Evolutionary conservation across 352 stramenopile species (phyloP).

Genomic region (Phytophthora ramorum): DNA sequence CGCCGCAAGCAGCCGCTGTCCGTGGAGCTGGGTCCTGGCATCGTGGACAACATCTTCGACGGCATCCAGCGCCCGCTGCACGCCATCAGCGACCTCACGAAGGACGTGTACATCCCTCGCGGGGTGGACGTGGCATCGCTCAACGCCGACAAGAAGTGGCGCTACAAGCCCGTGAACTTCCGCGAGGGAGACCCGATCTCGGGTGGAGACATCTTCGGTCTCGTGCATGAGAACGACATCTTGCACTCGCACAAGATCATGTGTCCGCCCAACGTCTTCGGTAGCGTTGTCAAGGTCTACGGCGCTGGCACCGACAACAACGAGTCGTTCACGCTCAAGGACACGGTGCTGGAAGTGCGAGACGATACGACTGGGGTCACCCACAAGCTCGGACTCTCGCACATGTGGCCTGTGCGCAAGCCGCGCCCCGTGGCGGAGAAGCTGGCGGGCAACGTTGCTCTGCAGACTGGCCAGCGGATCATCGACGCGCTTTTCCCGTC

Average conservation of each 20-base stretch:
- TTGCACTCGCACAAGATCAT: constrained; percentile 99
- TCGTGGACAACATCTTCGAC: constrained; percentile 99
- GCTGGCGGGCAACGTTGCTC: constrained; percentile 96
- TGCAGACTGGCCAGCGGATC: constrained; percentile 98
- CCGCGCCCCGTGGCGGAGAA: constrained; percentile 98
- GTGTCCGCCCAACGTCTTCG: constrained; percentile 99
- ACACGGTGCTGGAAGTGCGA: constrained; percentile 98
- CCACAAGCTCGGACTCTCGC: constrained; percentile 95
- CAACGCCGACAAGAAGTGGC: constrained; percentile 94
- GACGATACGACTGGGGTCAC: constrained; percentile 96
- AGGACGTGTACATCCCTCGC: constrained; percentile 98
- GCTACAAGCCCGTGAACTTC: constrained; percentile 95
- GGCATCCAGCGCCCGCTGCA: constrained; percentile 99
- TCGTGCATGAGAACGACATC: constrained; percentile 99
- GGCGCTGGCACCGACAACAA: constrained; percentile 96
- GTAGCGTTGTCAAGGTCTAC: constrained; percentile 99
- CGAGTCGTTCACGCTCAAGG: constrained; percentile 96
- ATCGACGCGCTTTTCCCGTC: constrained; percentile 99
- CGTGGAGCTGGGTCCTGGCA: constrained; percentile 99
- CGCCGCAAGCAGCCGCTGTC: constrained; percentile 98
- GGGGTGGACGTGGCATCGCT: constrained; percentile 97
- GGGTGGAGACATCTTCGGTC: constrained; percentile 98
- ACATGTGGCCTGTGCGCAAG: constrained; percentile 98
- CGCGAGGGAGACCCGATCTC: constrained; percentile 95
- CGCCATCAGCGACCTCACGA: constrained; percentile 93